phyloP scores from a whole-genome alignment of 352 stramenopile species.

The Phytophthora pseudosyringae region DNA sequence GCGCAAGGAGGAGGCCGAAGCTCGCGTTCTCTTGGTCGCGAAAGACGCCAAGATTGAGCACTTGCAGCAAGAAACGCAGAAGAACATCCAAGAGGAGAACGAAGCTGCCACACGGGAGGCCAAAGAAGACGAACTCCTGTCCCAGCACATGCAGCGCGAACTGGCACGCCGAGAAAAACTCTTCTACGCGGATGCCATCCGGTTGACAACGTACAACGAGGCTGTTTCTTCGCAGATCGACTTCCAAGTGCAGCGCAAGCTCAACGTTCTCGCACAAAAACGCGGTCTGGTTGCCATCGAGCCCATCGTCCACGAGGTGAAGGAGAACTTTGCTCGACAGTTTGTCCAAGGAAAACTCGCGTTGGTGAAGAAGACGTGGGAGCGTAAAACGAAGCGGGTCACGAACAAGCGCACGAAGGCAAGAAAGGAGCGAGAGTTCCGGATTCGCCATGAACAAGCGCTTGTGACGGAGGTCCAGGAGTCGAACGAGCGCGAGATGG shows the following conservation, averaged over 20 bases:
- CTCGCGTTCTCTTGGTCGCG: slow-evolving; percentile 34
- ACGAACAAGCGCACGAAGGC: slow-evolving; percentile 50
- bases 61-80: slow-evolving; percentile 51
- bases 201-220: slow-evolving; percentile 75
- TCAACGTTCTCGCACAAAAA: slow-evolving; percentile 41
- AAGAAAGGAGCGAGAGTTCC: slow-evolving; percentile 53
- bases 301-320: slow-evolving; percentile 42
- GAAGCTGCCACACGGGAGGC: slow-evolving; percentile 38
- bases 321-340: slow-evolving; percentile 59
- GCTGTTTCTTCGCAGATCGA: slow-evolving; percentile 69
- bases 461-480: slow-evolving; percentile 43
- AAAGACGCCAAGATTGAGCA: slow-evolving; percentile 49
- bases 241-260: slow-evolving; percentile 60
- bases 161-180: slow-evolving; percentile 45
- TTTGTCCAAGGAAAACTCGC: slow-evolving; percentile 64
- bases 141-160: slow-evolving; percentile 44
- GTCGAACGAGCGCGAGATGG: slow-evolving; percentile 44
- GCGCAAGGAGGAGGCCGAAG: slow-evolving; percentile 47
- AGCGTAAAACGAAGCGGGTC: slow-evolving; percentile 62
- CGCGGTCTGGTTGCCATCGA: slow-evolving; percentile 6
- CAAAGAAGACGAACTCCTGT: slow-evolving; percentile 45
- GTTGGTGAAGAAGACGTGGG: slow-evolving; percentile 75
- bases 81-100: slow-evolving; percentile 43
- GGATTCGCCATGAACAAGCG: slow-evolving; percentile 60
- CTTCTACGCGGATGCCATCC: slow-evolving; percentile 61